Conservation (phyloP, 1,284 basidiomycete genomes). For the Earliella scabrosa region DNA sequence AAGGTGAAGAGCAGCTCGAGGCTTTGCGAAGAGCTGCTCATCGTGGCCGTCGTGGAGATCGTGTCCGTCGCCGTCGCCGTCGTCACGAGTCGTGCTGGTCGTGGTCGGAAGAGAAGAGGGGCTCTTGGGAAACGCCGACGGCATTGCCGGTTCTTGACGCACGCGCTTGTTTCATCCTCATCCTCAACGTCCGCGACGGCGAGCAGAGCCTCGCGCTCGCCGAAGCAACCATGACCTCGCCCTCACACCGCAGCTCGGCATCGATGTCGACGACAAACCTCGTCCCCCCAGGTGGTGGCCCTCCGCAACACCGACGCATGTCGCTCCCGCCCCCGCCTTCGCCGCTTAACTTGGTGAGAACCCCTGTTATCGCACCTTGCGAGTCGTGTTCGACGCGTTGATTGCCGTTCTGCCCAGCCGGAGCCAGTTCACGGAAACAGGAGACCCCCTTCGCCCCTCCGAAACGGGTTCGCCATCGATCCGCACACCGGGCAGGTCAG, state of each 20-base stretch:
- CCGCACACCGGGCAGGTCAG: conserved; percentile 59
- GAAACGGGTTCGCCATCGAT: conserved; percentile 59
- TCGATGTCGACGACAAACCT: conserved; percentile 37
- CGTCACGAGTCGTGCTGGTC: conserved; percentile 18
- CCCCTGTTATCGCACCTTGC: conserved; percentile 2
- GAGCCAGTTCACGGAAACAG: conserved; percentile 41
- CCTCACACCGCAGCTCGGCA: conserved; percentile 33
- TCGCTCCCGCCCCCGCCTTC: conserved; percentile 40
- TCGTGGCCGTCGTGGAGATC: conserved; percentile 28
- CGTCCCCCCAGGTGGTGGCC: conserved; percentile 27
- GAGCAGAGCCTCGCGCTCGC: conserved; percentile 35
- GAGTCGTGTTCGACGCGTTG: conserved; percentile 22
- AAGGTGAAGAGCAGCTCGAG: conserved; percentile 67
- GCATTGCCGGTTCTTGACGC: background rate
- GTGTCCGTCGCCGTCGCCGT: conserved; percentile 21
- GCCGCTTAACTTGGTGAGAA: conserved; percentile 39
- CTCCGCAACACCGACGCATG: conserved; percentile 38
- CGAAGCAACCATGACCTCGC: conserved; percentile 33
- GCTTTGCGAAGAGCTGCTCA: conserved; percentile 42
- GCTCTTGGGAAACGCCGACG: background rate
- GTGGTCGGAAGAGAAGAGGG: conserved; percentile 17
- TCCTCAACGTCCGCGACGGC: conserved; percentile 29
- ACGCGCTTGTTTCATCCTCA: conserved; percentile 9
- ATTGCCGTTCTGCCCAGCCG: conserved; percentile 32
- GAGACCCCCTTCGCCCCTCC: conserved; percentile 69